Evolutionary conservation across 208 protist species (phyloP), one percentile per base, ranked within the genome.

Genomic region (Trypanosoma melophagium): DNA sequence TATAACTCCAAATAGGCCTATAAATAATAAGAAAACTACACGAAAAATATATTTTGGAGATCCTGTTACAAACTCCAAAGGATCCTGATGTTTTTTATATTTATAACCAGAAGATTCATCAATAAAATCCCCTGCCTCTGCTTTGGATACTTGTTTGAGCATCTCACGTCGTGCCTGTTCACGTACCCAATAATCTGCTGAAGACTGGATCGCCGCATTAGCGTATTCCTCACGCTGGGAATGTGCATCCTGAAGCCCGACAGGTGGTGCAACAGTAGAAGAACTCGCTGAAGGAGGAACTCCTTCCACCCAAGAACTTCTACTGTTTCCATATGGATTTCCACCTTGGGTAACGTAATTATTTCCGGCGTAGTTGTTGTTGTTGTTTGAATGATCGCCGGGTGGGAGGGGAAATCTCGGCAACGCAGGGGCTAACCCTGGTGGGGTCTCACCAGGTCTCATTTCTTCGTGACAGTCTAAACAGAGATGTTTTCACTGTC

Each of bases 1-100:
- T 41, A 92, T 66, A 62, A 86, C 78, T 28, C 88, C 90, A 58
- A 94, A 86, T 19, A 94, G 71, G 38, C 81, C 71, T 38, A 80
- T 50, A 12, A 66, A 68, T 25, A 94, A 68, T 21, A 96, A 79
- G 25, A 90, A 16, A 4, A 49, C 52, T 12, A 93, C 44, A 3
- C 79, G 77, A 19, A 38, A 35, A 19, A 79, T 59, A 53, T 80
- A 62, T 53, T 65, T 70, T 10, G 63, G 71, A 17, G 65, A 52
- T 31, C 59, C 74, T 41, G 69, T 61, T 25, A 80, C 42, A 79
- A 76, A 80, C n/a, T 74, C 57, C 44, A 69, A 52, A 12, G 31
- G 28, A 16, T n/a, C 45, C 51, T 64, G 13, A 19, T 10, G 7
- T 38, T 16, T 25, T 19, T 54, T 51, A 12, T 17, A 8, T 19